Evolutionary conservation across 441 rosid genomes (phyloP), one percentile per base, ranked within the genome.

Genomic region (Lepidium campestre): DNA sequence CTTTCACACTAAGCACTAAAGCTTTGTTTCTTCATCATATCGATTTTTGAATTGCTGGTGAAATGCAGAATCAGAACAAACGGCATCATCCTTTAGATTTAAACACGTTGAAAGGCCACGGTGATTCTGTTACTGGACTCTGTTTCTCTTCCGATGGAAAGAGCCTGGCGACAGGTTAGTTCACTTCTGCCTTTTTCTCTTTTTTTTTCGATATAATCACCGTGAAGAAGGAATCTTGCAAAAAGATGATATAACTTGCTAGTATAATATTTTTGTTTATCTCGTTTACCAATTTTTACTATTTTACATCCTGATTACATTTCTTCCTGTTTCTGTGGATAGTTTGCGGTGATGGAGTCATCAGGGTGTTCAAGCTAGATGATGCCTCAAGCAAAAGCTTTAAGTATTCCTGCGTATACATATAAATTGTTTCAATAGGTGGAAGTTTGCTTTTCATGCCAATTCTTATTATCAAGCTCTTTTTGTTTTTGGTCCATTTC

Each of bases 21-120:
- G 45, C n/a, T 10, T 20, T 29, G 10, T 29, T 15, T 63, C 23
- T 52, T 29, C 29, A 23, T 22, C 13, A 34, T 23, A 3, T 40
- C 14, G 27, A 44, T 39, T 41, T 48, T 13, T 13, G 50, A 61
- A 14, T 61, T 66, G 42, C 10, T 48, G 54, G 20, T 76, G 77
- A 41, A 59, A 36, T 72, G 65, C 70, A 94, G 97, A 97, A 85
- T 65, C 96, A 86, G 74, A 78, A 27, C 77, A 91, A 79, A 80
- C 75, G 86, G 41, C 99, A 90, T 71, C 97, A 91, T 75, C 94
- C 88, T 11, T 78, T 95, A 81, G 98, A 88, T 81, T 77, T 94
- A 75, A 94, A 94, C 79, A 94, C 99, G 66, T 74, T 94, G 75
- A 94, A 91, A 86, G 99, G 99, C 59, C 98, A 94, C 44, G 86